Evolutionary conservation across 305 asterid genomes (phyloP).

Genomic region (Nicotiana rustica): DNA sequence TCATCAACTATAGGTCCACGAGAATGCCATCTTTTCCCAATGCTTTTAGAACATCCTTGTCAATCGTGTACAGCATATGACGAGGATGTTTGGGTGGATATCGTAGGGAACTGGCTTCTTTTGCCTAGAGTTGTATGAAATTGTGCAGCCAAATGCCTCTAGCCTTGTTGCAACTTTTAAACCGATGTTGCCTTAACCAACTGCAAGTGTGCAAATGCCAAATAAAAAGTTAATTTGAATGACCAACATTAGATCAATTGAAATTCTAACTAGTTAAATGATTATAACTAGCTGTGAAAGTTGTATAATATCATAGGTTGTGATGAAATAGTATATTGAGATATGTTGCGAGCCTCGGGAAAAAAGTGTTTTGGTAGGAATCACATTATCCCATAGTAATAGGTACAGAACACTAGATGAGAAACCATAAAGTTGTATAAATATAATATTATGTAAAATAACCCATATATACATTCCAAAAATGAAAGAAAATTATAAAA

Average conservation of each 20-base stretch:
- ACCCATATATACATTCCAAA: background rate
- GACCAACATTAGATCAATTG: no score
- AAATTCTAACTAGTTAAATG: no score
- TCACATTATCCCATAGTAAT: no score
- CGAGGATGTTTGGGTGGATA: conserved; percentile 37
- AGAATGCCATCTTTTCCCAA: conserved; percentile 47
- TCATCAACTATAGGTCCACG: conserved; percentile 60
- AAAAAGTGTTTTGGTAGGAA: no score
- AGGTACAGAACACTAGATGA: no score
- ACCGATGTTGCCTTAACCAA: conserved; percentile 50
- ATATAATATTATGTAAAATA: no score
- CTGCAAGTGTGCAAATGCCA: background rate
- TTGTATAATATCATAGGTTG: no score
- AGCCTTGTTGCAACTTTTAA: conserved; percentile 44
- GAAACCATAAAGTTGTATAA: no score
- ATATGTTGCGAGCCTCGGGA: no score
- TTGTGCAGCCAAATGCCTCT: conserved; percentile 49
- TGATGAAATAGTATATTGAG: no score
- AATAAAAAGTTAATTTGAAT: background rate
- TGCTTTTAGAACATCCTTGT: conserved; percentile 44
- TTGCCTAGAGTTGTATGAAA: conserved; percentile 49
- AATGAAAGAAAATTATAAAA: no score
- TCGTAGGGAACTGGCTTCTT: conserved; percentile 39
- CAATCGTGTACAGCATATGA: conserved; percentile 43
- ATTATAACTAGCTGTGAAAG: no score